These are phyloP conservation scores for Gossypium longicalyx DNA, from an alignment of 345 rosid species.

Conservation along the genomic window DNA sequence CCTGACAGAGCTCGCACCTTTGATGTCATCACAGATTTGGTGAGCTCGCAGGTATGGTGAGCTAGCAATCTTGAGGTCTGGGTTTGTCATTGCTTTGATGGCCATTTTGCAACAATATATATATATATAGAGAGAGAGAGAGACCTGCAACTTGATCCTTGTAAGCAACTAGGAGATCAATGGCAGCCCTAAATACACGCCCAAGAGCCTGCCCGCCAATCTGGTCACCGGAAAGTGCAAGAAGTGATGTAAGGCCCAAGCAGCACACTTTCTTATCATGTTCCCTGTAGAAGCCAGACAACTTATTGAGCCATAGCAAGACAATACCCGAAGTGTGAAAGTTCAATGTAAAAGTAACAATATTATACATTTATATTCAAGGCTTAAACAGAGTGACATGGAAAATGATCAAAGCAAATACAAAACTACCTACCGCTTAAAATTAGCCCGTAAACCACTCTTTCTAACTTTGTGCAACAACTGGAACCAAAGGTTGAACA, in stretches of 20 bases:
- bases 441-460: conserved; percentile 68
- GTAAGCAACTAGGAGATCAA: conserved; percentile 84
- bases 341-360: neutral
- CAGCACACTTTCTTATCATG: conserved; percentile 96
- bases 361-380: neutral
- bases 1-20: too few species aligned
- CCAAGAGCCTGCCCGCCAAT: conserved; percentile 81
- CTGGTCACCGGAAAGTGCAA: conserved; percentile 77
- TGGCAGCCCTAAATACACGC: conserved; percentile 77
- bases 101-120: neutral
- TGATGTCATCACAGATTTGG: too few species aligned
- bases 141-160: conserved; percentile 95
- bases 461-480: conserved; percentile 87
- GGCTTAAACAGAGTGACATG: neutral
- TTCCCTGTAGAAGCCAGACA: conserved; percentile 51
- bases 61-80: too few species aligned
- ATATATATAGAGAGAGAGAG: neutral
- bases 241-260: conserved; percentile 83
- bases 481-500: conserved; percentile 89
- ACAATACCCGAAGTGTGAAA: neutral
- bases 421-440: conserved; percentile 3
- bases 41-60: too few species aligned
- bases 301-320: conserved; percentile 10
- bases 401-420: too few species aligned
- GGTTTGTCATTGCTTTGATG: too few species aligned